Conservation (phyloP, 257 asterid species). For the Gynochthodes officinalis region DNA sequence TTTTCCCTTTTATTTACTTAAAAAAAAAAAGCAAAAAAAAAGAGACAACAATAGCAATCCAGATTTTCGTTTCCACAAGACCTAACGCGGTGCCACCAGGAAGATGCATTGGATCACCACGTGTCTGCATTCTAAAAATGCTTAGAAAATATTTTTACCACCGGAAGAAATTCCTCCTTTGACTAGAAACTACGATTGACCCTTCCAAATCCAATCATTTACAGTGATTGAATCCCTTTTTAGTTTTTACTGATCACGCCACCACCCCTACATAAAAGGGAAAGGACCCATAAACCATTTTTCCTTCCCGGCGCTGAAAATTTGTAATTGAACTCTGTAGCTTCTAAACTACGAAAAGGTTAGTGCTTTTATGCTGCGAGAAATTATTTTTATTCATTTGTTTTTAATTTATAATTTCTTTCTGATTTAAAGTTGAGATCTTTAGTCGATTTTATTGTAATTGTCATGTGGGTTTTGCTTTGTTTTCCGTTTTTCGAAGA, state of each 20-base stretch:
- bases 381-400: neutral
- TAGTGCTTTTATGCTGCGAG: neutral
- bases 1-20: too few relatives aligned
- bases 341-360: neutral
- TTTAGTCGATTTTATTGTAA: neutral
- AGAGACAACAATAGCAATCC: too few relatives aligned
- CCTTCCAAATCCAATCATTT: neutral
- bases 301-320: neutral
- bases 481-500: neutral
- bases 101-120: neutral
- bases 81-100: neutral
- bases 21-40: too few relatives aligned
- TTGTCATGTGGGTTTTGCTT: neutral
- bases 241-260: neutral
- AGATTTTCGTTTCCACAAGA: too few relatives aligned
- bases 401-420: neutral
- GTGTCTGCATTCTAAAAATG: neutral
- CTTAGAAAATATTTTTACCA: neutral
- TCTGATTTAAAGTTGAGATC: neutral
- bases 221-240: neutral
- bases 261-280: neutral
- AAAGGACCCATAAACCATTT: neutral
- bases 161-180: neutral
- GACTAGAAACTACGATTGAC: conserved; percentile 1
- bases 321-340: neutral